Percentiles rank a stretch among this genome's conserved stretches.
These are phyloP conservation scores for Rhypophila decipiens DNA, from an alignment of 495 filamentous ascomycete species.

Conservation along the genomic window DNA sequence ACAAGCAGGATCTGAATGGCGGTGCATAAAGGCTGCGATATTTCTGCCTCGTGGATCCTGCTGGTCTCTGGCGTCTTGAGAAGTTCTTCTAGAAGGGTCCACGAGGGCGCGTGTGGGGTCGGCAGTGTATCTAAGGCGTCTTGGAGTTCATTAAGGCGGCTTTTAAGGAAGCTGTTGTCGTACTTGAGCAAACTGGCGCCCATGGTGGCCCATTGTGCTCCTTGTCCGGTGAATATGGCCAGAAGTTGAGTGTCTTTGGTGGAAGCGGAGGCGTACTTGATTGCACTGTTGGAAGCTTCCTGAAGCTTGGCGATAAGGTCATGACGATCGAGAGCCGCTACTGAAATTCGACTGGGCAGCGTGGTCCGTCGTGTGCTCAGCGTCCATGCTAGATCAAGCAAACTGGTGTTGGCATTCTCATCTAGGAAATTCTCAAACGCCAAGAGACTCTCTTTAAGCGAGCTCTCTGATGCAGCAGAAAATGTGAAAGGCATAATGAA, in stretches of 20 bases:
- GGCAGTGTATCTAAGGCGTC: conserved; percentile 16
- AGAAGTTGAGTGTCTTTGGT: conserved; percentile 10
- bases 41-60: conserved; percentile 22
- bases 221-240: conserved; percentile 41
- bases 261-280: conserved; percentile 2
- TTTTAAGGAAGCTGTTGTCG: conserved; percentile 22
- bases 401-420: conserved; percentile 8
- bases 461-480: neutral
- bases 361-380: conserved; percentile 24
- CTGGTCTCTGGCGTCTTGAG: neutral
- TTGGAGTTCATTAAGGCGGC: too few species aligned
- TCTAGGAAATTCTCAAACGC: conserved; percentile 5
- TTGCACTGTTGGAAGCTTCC: neutral
- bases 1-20: conserved; percentile 49
- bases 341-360: conserved; percentile 18
- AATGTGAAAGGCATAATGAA: neutral
- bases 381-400: conserved; percentile 28
- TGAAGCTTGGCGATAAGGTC: conserved; percentile 13
- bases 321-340: conserved; percentile 10
- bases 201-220: conserved; percentile 52
- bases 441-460: neutral
- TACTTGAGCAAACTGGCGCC: conserved; percentile 38
- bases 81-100: neutral
- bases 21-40: conserved; percentile 41
- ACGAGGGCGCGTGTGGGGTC: neutral